phyloP scores from a whole-genome alignment of 2,329 filamentous ascomycete genomes.

The Pseudocercospora musae region DNA sequence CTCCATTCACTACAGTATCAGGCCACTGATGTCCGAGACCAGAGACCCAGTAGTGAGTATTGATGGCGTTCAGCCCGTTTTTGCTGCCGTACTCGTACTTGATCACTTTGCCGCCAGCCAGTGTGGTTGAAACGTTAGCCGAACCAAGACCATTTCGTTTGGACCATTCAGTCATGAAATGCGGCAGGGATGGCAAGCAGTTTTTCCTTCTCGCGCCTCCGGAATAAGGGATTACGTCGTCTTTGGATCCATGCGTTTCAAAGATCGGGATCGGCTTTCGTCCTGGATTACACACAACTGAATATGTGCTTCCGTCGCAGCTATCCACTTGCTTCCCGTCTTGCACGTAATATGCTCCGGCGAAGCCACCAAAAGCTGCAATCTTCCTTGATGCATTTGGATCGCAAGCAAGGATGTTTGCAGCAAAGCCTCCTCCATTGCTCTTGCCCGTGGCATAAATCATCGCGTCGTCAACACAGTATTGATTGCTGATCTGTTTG shows the following conservation, averaged over 20 bases:
- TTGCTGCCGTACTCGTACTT: constrained; percentile 28
- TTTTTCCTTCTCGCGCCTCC: constrained; percentile 34
- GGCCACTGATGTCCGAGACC: constrained; percentile 41
- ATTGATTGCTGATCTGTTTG: constrained; percentile 36
- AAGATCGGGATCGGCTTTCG: constrained; percentile 37
- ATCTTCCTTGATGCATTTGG: constrained; percentile 40
- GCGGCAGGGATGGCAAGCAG: constrained; percentile 28
- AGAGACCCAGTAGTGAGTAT: constrained; percentile 38
- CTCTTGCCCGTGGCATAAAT: constrained; percentile 51
- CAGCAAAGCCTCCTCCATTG: constrained; percentile 50
- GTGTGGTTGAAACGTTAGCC: constrained; percentile 25
- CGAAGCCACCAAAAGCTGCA: constrained; percentile 49
- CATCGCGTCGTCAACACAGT: constrained; percentile 44
- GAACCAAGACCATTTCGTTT: constrained; percentile 32
- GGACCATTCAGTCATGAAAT: constrained; percentile 39
- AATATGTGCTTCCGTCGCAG: constrained; percentile 12
- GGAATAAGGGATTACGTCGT: constrained; percentile 41
- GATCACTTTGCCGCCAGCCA: constrained; percentile 23
- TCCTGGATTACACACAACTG: constrained; percentile 24
- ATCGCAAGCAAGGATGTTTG: constrained; percentile 36
- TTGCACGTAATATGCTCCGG: constrained; percentile 42
- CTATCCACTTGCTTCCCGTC: constrained; percentile 13
- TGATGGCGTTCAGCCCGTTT: constrained; percentile 29
- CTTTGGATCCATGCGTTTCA: constrained; percentile 43
- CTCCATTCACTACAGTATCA: constrained; percentile 13